Percentiles rank a stretch among this genome's conserved stretches.
Evolutionary conservation across 352 stramenopile species (phyloP).

Genomic region (Phytophthora brassicae): DNA sequence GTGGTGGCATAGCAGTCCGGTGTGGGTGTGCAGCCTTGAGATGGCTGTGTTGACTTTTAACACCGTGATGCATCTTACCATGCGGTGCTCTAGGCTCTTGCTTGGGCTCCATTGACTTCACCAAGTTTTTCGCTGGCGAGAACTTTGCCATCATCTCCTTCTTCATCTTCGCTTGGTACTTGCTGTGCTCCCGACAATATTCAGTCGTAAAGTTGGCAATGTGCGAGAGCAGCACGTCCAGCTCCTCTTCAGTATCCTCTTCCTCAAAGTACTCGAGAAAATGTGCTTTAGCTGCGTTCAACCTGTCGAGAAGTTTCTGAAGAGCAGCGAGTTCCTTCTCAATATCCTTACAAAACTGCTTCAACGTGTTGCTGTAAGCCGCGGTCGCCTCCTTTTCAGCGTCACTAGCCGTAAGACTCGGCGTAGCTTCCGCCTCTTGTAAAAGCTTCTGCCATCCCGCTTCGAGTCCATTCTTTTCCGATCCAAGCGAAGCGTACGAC

Average conservation of each 20-base stretch:
- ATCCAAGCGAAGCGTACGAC: slow-evolving; percentile 56
- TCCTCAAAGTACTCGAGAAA: slow-evolving; percentile 88
- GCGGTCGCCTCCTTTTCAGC: slow-evolving; percentile 33
- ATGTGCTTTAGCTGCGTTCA: slow-evolving; percentile 62
- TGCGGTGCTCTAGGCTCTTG: slow-evolving; percentile 23
- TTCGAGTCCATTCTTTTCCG: slow-evolving; percentile 76
- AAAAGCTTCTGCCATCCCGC: slow-evolving; percentile 56
- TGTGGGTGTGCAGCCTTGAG: slow-evolving; percentile 23
- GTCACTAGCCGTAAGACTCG: slow-evolving; percentile 22
- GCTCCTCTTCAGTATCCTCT: slow-evolving; percentile 73
- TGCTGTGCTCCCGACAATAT: slow-evolving; percentile 70
- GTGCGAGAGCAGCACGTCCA: slow-evolving; percentile 72
- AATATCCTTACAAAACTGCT: slow-evolving; percentile 61
- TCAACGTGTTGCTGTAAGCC: slow-evolving; percentile 48
- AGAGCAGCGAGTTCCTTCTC: slow-evolving; percentile 59
- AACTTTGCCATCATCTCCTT: slow-evolving; percentile 42
- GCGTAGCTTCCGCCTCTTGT: slow-evolving; percentile 43
- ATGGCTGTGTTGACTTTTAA: slow-evolving; percentile 18
- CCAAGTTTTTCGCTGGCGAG: slow-evolving; percentile 31
- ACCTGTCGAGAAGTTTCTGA: slow-evolving; percentile 48
- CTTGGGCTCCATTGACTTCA: slow-evolving; percentile 28
- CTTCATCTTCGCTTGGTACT: slow-evolving; percentile 60
- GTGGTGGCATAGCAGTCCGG: slow-evolving; percentile 24
- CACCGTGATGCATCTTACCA: slow-evolving; percentile 23
- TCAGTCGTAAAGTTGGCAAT: slow-evolving; percentile 78